Conservation (phyloP, 202 grass and related monocot genomes). For the Eragrostis tef region DNA sequence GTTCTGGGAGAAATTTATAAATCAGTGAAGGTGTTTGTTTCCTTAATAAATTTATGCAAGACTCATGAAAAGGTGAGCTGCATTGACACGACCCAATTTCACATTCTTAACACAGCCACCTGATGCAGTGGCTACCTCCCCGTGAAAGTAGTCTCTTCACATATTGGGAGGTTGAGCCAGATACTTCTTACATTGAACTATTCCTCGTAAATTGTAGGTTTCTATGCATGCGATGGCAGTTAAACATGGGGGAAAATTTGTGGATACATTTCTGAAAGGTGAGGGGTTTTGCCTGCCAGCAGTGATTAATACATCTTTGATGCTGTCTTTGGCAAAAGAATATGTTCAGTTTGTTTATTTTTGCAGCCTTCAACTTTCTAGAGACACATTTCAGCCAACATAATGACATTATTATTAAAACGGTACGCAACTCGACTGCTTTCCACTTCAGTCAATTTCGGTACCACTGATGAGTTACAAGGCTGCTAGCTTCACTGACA, state of each 20-base stretch:
- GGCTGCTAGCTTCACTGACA: constrained; percentile 17
- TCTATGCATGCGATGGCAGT: constrained; percentile 78
- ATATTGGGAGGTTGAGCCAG: constrained; percentile 39
- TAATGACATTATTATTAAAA: constrained; percentile 59
- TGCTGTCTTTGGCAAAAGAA: constrained; percentile 44
- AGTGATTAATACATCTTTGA: constrained; percentile 14
- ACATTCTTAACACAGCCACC: constrained; percentile 25
- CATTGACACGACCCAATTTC: constrained; percentile 13
- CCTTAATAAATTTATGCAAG: constrained; percentile 67
- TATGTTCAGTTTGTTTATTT: constrained; percentile 24
- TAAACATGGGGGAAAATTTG: constrained; percentile 81
- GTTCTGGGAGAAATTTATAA: constrained; percentile 58
- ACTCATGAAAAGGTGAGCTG: constrained; percentile 70
- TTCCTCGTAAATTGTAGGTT: constrained; percentile 58
- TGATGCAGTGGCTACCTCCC: neutral
- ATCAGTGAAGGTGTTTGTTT: constrained; percentile 74
- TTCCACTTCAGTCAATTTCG: constrained; percentile 28
- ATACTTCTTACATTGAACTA: constrained; percentile 29
- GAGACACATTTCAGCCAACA: constrained; percentile 66
- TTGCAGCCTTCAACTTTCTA: constrained; percentile 80
- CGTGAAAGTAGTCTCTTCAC: constrained; percentile 26
- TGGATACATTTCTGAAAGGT: constrained; percentile 93
- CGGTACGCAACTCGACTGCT: constrained; percentile 50
- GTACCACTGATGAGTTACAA: constrained; percentile 16
- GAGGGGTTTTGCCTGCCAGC: constrained; percentile 26